These are phyloP conservation scores for Trichoderma sp. DNA, from an alignment of 2,329 filamentous ascomycete genomes.

Conservation along the genomic window DNA sequence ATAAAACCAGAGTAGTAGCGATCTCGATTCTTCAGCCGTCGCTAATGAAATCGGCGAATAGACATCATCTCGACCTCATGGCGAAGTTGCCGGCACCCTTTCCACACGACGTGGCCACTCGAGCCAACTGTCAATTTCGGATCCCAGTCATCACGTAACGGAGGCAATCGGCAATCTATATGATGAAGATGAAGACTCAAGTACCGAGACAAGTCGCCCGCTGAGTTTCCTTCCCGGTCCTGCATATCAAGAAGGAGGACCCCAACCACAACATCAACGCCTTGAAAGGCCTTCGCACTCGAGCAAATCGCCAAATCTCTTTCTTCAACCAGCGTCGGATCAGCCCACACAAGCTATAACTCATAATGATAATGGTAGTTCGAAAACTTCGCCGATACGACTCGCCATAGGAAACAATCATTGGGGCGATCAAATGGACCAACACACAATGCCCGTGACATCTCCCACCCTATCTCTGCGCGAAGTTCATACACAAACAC, in stretches of 20 bases:
- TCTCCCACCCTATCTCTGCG: conserved; percentile 57
- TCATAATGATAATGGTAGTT: conserved; percentile 34
- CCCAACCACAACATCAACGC: conserved; percentile 30
- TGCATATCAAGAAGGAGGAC: conserved; percentile 54
- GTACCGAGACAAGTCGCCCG: conserved; percentile 60
- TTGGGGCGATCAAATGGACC: conserved; percentile 44
- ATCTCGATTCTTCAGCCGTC: conserved; percentile 13
- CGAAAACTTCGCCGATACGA: conserved; percentile 49
- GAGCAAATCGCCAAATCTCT: conserved; percentile 43
- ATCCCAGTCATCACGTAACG: conserved; percentile 91
- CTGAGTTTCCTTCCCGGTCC: conserved; percentile 70
- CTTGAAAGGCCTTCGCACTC: conserved; percentile 29
- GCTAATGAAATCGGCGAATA: conserved; percentile 34
- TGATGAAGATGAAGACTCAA: conserved; percentile 69
- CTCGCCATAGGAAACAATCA: conserved; percentile 44
- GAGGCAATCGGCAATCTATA: conserved; percentile 92
- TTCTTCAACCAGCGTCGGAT: conserved; percentile 51
- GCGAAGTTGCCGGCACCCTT: conserved; percentile 58
- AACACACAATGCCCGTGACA: conserved; percentile 44
- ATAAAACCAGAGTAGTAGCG: not conserved
- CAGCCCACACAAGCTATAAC: conserved; percentile 1
- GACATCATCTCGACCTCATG: conserved; percentile 60
- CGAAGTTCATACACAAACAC: conserved; percentile 62
- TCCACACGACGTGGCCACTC: conserved; percentile 59
- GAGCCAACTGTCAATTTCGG: conserved; percentile 69